Evolutionary conservation across 2,329 filamentous ascomycete genomes (phyloP).

Genomic region (Colletotrichum ledebouriae): DNA sequence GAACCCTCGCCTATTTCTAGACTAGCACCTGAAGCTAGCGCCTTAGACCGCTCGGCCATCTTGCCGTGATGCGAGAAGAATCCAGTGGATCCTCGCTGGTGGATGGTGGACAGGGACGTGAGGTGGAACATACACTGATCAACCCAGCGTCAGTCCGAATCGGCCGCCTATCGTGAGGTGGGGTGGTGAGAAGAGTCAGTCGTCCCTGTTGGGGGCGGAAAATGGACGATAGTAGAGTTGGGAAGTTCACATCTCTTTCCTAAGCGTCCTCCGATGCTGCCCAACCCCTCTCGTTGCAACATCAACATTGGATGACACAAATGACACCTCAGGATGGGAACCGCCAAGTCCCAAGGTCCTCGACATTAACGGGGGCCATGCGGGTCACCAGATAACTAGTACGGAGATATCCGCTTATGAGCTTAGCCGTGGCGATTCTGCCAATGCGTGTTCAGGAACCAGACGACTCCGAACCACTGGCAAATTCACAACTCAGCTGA

Average conservation of each 20-base stretch:
- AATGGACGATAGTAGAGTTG: background rate
- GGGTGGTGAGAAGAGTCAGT: constrained; percentile 12
- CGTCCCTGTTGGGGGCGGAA: constrained; percentile 14
- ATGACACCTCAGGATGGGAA: constrained; percentile 13
- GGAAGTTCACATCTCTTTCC: background rate
- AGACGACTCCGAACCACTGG: background rate
- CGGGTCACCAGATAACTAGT: background rate
- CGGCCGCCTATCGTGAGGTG: constrained; percentile 1
- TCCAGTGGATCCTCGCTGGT: constrained; percentile 18
- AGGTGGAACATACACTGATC: constrained; percentile 13
- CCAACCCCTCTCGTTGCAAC: constrained; percentile 1
- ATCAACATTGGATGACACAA: constrained; percentile 21
- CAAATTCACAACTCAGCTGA: background rate
- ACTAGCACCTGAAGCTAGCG: constrained; percentile 28
- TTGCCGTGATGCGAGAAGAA: background rate
- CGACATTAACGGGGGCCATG: background rate
- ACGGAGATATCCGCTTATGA: constrained; percentile 1
- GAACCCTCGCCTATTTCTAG: constrained; percentile 6
- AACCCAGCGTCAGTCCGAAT: too few relatives aligned
- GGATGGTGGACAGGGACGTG: background rate
- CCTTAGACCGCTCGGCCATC: constrained; percentile 31
- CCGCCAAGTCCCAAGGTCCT: constrained; percentile 5
- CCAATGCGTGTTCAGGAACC: background rate
- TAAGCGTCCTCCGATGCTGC: background rate
- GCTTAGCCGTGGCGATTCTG: constrained; percentile 1